Base-by-base conservation (phyloP, 352 stramenopile species). In the Aphanomyces stellatus region DNA sequence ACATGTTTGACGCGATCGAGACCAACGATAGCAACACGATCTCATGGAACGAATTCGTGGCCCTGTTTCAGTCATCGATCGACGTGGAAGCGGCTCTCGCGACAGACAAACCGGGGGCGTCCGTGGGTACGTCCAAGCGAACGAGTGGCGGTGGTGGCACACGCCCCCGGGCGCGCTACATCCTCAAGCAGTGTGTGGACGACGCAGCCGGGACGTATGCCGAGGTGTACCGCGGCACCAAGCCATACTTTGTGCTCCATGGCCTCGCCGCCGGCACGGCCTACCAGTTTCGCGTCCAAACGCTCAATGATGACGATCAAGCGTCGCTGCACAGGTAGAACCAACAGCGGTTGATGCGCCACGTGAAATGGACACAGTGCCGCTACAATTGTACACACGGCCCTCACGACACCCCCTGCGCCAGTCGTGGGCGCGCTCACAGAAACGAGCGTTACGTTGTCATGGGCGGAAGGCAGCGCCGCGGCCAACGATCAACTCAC, bases 231-330 rank as follows among this genome's bases (percentile, higher is more conserved):
- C 75, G 81, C 22, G 87, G 86, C 48, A 70, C 77, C 10, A 79
- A 88, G 53, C 69, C 79, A 22, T 72, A 74, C 6, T 92, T 91
- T 41, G 81, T 87, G 4, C 77, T 96, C 0, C 82, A 92, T 37
- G 86, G 86, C 1, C 82, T 97, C 4, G 74, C 84, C 22, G 88
- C 86, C 19, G 87, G 81, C 22, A 86, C 74, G 17, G 88, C 85
- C n/a, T 96, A 96, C 74, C 85, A 95, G 64, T 96, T 96, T 49
- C 82, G 88, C 6, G 86, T 97, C 13, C 84, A 94, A 64, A 80
- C 86, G 15, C 60, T 91, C 37, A 96, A 95, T 62, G 80, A 82
- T 25, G 87, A 95, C 22, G 82, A 82, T 27, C 62, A 81, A 27
- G 65, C 66, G 11, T 93, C 87, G 68, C 74, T 88, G 8, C 77